Base-by-base conservation (phyloP, 495 filamentous ascomycete species). In the Barbatosphaeria neglecta region DNA sequence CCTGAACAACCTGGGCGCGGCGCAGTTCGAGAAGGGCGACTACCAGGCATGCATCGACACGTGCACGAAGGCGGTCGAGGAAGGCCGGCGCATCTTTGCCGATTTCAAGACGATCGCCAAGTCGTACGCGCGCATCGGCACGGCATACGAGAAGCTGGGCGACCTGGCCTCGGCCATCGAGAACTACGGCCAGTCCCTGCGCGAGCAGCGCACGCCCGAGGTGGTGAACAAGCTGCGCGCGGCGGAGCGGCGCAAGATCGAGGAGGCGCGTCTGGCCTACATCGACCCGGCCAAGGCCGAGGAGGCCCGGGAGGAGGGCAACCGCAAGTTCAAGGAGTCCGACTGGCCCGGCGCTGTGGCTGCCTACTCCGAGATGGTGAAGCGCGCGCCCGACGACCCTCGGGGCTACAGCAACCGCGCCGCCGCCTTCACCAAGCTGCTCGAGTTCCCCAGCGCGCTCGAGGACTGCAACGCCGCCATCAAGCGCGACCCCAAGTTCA, bases 51-150 rank as follows among this genome's bases (percentile, higher is more conserved):
- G 84, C 55, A 88, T 99, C 51, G 84, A 89, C 49, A 72, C 79
- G 24, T 97, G 92, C 68, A 78, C 87, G 55, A 80, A 83, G 65
- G 92, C 92, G 9, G 78, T 94, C 43, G 85, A 94, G 58, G 83
- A 95, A 65, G 92, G 90, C 48, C 77, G 93, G 39, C 75, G 84
- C 44, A 74, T 87, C 43, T 81, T 87, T 27, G 86, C 90, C 45
- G 93, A 97, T 67, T 99, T 97, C 72, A 97, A 97, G 76, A 72
- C 85, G 50, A 86, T 97, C 56, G 92, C 92, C 58, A 98, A 97
- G 81, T 88, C 92, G 13, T 96, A 88, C 54, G 87, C 87, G 8
- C 84, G 92, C 44, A 90, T 97, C 55, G 92, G 92, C 45, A 75
- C 82, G 15, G 77, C 90, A 0, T 87, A 95, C 61, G 90, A 97